Evolutionary conservation across 176 grass and related monocot species (phyloP), one percentile per base, ranked within the genome.

Genomic region (Cymbopogon citratus): DNA sequence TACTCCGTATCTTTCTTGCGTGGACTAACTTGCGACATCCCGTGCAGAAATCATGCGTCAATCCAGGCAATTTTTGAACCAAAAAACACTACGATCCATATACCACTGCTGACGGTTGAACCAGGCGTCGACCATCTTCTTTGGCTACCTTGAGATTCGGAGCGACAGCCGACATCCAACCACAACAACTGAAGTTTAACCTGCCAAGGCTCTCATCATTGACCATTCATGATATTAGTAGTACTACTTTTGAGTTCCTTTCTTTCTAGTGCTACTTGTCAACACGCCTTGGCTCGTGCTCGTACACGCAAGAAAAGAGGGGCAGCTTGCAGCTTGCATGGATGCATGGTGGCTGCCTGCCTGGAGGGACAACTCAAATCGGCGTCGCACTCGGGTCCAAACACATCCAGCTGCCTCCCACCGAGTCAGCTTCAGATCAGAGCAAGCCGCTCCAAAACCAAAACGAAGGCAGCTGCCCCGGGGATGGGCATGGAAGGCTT

Each of bases 341-440:
- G 4, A 54, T 5, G 41, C 25, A 16, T 8, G 24, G n/a, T 65
- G 57, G 63, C 49, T 7, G 48, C 60, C 62, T 78, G 54, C 60
- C 67, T 60, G 60, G 81, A 80, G 80, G 33, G 36, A 80, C 69
- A 69, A 74, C 13, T 5, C 49, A 40, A 43, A 43, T 54, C 70
- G 16, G 71, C 41, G 77, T 89, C 82, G 49, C 39, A 52, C 9
- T 85, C 70, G 76, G 62, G 63, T 54, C 70, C 82, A 62, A 36
- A 54, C 81, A 25, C 59, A 71, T 34, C 71, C 82, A 85, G 87
- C 77, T 81, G 87, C 87, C 18, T 81, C 71, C 63, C 81, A 89
- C 87, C 70, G 31, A 76, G 82, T 76, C 70, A 89, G 75, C 69
- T 43, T 54, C 81, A 25, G 34, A 79, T 45, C 0, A 45, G 43